A percentile compares a stretch with the other conserved stretches of the same genome.
phyloP scores from a whole-genome alignment of 2,329 filamentous ascomycete genomes.

The Arthroderma sp. region DNA sequence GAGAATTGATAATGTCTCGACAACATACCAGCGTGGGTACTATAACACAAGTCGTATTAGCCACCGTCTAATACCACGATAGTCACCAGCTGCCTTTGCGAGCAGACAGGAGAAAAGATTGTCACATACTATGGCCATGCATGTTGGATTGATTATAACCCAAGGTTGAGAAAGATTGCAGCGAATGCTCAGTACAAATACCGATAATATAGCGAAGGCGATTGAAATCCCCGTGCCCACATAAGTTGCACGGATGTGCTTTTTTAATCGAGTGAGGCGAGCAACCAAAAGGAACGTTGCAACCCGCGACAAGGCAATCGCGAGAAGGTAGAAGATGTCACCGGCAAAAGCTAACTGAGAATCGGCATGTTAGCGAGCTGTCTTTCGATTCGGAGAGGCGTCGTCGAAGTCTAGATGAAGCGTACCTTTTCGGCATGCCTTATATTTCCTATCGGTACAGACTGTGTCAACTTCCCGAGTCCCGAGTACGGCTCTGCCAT shows the following conservation, averaged over 20 bases:
- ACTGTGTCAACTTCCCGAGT: conserved; percentile 6
- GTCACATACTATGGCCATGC: conserved; percentile 6
- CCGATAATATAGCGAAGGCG: conserved; percentile 4
- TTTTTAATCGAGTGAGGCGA: conserved; percentile 10
- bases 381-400: too few species aligned
- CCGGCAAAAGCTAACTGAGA: conserved; percentile 8
- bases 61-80: too few species aligned
- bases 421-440: conserved; percentile 7
- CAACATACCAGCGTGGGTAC: conserved; percentile 9
- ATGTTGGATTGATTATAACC: conserved; percentile 6
- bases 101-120: background rate
- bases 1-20: conserved; percentile 9
- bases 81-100: background rate
- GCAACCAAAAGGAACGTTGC: conserved; percentile 9
- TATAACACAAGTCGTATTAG: conserved; percentile 1
- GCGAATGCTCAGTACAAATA: conserved; percentile 9
- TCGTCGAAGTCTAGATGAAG: background rate
- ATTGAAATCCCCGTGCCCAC: conserved; percentile 3
- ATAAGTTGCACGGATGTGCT: conserved; percentile 6
- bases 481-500: conserved; percentile 9
- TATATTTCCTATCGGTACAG: conserved; percentile 2
- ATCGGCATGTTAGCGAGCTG: too few species aligned
- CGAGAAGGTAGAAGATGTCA: conserved; percentile 11
- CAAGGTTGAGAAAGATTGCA: conserved; percentile 9
- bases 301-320: conserved; percentile 8